Conservation (phyloP, 2,329 filamentous ascomycete species). For the Nemania sp. region DNA sequence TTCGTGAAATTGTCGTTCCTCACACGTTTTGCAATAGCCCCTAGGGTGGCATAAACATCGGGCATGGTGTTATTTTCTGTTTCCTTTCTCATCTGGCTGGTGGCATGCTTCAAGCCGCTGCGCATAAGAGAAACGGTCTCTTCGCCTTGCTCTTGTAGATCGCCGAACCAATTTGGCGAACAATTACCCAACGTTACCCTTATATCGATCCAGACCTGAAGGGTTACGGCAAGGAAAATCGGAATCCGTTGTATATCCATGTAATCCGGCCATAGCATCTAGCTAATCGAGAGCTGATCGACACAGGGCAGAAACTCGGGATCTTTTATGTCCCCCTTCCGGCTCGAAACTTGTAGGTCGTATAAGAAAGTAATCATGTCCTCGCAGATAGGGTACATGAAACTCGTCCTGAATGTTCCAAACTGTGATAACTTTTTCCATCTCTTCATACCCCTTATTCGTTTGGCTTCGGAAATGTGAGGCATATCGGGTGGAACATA, state of each 20-base stretch:
- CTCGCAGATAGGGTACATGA: too few relatives aligned
- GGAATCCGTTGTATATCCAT: not conserved
- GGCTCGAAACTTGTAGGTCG: not conserved
- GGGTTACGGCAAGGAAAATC: constrained; percentile 6
- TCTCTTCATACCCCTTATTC: too few relatives aligned
- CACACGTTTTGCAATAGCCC: not conserved
- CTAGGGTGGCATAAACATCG: not conserved
- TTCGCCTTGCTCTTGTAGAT: not conserved
- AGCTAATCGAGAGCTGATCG: constrained; percentile 10
- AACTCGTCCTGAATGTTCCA: too few relatives aligned
- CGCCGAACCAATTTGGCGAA: not conserved
- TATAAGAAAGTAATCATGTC: too few relatives aligned
- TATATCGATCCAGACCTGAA: constrained; percentile 15
- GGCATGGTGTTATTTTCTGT: not conserved
- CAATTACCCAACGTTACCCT: not conserved
- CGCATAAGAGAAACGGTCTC: not conserved
- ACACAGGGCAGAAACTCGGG: constrained; percentile 1
- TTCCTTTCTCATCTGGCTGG: not conserved
- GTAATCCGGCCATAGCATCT: not conserved
- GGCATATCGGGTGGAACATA: too few relatives aligned
- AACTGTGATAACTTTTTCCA: too few relatives aligned
- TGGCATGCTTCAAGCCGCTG: not conserved
- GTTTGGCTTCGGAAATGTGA: too few relatives aligned
- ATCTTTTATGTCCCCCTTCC: not conserved
- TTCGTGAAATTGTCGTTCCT: not conserved